Evolutionary conservation across 352 stramenopile genomes (phyloP).

Genomic region (Globisporangium emineosum): DNA sequence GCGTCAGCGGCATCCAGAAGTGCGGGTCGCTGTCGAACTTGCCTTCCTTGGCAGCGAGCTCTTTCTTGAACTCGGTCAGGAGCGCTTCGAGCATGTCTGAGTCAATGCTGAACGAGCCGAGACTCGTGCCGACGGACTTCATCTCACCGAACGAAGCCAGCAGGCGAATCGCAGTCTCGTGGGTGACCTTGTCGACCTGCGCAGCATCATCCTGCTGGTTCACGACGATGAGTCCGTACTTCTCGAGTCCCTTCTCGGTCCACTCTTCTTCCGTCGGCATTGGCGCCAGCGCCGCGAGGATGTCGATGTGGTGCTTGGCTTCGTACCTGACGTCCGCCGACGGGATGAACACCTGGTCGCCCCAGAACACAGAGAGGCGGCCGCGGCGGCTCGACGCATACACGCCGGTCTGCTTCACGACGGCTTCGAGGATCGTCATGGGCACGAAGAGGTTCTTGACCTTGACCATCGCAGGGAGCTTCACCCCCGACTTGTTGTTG

Average conservation of each 20-base stretch:
- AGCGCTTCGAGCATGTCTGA: slow-evolving; percentile 90
- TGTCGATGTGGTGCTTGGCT: slow-evolving; percentile 96
- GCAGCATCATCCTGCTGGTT: slow-evolving; percentile 90
- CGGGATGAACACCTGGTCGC: slow-evolving; percentile 98
- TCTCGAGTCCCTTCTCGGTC: slow-evolving; percentile 95
- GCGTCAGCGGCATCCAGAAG: slow-evolving; percentile 98
- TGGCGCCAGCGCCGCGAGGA: slow-evolving; percentile 93
- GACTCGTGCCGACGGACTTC: slow-evolving; percentile 92
- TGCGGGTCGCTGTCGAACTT: slow-evolving; percentile 98
- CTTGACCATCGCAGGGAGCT: slow-evolving; percentile 93
- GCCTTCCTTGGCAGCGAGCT: slow-evolving; percentile 89
- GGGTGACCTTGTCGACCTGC: slow-evolving; percentile 98
- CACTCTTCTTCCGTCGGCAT: slow-evolving; percentile 94
- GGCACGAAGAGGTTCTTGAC: slow-evolving; percentile 85
- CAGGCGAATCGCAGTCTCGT: slow-evolving; percentile 93
- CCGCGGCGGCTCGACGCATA: slow-evolving; percentile 94
- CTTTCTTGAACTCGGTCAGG: slow-evolving; percentile 90
- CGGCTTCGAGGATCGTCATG: slow-evolving; percentile 97
- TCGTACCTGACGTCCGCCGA: slow-evolving; percentile 91
- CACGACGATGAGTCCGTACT: slow-evolving; percentile 98
- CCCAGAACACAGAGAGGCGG: slow-evolving; percentile 97
- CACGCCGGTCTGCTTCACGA: slow-evolving; percentile 97
- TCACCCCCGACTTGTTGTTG: slow-evolving; percentile 99
- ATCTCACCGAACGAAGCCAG: slow-evolving; percentile 92
- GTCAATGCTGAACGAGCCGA: slow-evolving; percentile 96